phyloP scores from a whole-genome alignment of 139 green algal genomes.

The Chlamydomonas asymmetrica region DNA sequence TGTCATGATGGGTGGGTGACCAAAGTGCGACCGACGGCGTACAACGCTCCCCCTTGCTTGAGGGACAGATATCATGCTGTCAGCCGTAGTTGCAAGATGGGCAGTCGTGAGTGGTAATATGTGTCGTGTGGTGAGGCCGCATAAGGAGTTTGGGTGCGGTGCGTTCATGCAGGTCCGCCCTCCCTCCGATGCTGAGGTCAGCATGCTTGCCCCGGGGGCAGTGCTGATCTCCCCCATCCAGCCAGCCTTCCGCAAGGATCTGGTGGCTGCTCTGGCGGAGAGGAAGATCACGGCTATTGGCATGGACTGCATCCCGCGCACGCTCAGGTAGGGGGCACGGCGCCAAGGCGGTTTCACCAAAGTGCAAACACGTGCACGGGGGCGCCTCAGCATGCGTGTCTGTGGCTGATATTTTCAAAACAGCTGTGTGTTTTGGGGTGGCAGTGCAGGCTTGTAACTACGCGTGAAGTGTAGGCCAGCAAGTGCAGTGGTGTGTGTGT shows the following conservation, averaged over 20 bases:
- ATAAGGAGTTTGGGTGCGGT: too few species aligned
- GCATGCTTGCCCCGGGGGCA: conserved; percentile 26
- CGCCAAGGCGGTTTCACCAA: too few species aligned
- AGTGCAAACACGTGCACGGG: neutral
- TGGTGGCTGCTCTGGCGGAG: conserved; percentile 57
- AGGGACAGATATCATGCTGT: too few species aligned
- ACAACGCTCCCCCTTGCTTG: too few species aligned
- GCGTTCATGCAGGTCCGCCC: too few species aligned
- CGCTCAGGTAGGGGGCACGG: too few species aligned
- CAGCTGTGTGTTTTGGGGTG: neutral
- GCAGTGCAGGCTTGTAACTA: neutral
- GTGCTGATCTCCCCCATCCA: conserved; percentile 76
- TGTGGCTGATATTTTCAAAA: neutral
- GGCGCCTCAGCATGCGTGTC: neutral
- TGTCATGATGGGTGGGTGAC: too few species aligned
- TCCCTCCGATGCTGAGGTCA: conserved; percentile 47
- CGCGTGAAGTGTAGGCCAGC: neutral
- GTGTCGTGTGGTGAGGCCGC: too few species aligned
- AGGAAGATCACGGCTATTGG: conserved; percentile 69
- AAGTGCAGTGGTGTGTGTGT: too few species aligned
- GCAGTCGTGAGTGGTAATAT: too few species aligned
- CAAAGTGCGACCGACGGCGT: too few species aligned
- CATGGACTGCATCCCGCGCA: conserved; percentile 88
- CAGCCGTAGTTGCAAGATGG: too few species aligned
- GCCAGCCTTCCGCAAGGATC: conserved; percentile 72